A percentile compares a stretch with the other conserved stretches of the same genome.
phyloP scores from a whole-genome alignment of 441 rosid species.

The Populus hybrid region DNA sequence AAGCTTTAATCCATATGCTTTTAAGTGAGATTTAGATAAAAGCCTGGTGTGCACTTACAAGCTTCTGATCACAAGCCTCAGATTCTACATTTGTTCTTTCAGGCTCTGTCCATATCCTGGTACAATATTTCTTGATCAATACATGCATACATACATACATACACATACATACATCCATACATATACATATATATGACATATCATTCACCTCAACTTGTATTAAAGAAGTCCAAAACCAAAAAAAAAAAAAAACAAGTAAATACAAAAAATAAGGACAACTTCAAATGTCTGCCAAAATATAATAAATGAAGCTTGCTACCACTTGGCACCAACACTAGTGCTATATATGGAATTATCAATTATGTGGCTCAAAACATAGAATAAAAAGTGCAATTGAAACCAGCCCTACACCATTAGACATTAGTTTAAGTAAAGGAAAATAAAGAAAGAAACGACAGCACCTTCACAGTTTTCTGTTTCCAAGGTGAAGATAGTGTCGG shows the following conservation, averaged over 20 bases:
- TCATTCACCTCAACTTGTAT: neutral
- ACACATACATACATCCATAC: neutral
- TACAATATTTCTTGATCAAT: conserved; percentile 21
- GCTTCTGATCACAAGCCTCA: conserved; percentile 31
- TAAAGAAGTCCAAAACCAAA: neutral
- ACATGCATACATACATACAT: neutral
- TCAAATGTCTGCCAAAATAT: neutral
- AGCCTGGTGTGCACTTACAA: conserved; percentile 37
- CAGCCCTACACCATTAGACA: neutral
- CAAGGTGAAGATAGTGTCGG: conserved; percentile 16
- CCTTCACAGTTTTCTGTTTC: neutral
- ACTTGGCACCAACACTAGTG: neutral
- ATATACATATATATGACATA: neutral
- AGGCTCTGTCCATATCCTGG: conserved; percentile 49
- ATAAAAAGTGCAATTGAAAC: neutral
- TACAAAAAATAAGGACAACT: neutral
- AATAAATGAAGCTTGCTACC: conserved; percentile 6
- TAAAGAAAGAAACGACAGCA: neutral
- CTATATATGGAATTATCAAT: neutral
- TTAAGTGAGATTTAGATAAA: neutral
- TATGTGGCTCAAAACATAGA: neutral
- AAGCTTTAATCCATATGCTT: neutral
- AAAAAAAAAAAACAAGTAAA: too few species aligned
- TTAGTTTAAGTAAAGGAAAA: neutral
- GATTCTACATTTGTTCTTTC: conserved; percentile 19